Conservation (phyloP, 1,284 basidiomycete genomes). For the Pholiota adiposa region DNA sequence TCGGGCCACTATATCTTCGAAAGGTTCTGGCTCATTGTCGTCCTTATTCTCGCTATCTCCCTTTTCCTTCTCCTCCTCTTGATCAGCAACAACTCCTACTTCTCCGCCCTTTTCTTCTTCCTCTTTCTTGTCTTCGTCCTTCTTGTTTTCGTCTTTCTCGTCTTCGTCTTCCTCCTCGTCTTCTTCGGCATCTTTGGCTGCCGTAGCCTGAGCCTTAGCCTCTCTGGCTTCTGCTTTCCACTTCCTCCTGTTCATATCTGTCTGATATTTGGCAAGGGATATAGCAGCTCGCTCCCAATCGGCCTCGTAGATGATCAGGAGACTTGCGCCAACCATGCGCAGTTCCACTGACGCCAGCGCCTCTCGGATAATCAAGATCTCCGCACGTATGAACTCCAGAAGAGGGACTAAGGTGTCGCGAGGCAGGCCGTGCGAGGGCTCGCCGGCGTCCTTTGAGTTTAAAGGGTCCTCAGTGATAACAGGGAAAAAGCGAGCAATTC, state of each 20-base stretch:
- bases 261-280: constrained; percentile 32
- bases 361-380: constrained; percentile 60
- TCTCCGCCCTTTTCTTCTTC: too few species aligned
- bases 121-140: too few species aligned
- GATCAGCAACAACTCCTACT: too few species aligned
- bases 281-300: constrained; percentile 49
- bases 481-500: constrained; percentile 82
- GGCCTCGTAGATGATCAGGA: constrained; percentile 88
- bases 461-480: constrained; percentile 37
- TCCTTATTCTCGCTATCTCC: too few species aligned
- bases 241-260: constrained; percentile 32
- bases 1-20: too few species aligned
- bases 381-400: constrained; percentile 57
- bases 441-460: background rate
- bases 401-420: constrained; percentile 59
- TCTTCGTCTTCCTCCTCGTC: constrained; percentile 30
- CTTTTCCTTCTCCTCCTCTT: too few species aligned
- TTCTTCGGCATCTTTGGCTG: too few species aligned
- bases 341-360: constrained; percentile 65
- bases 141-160: constrained; percentile 36
- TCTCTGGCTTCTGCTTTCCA: too few species aligned
- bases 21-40: too few species aligned
- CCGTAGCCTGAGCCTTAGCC: too few species aligned
- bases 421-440: constrained; percentile 54
- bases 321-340: constrained; percentile 81